Evolutionary conservation across 2,329 filamentous ascomycete genomes (phyloP).

Genomic region (Colletotrichum caudatum): DNA sequence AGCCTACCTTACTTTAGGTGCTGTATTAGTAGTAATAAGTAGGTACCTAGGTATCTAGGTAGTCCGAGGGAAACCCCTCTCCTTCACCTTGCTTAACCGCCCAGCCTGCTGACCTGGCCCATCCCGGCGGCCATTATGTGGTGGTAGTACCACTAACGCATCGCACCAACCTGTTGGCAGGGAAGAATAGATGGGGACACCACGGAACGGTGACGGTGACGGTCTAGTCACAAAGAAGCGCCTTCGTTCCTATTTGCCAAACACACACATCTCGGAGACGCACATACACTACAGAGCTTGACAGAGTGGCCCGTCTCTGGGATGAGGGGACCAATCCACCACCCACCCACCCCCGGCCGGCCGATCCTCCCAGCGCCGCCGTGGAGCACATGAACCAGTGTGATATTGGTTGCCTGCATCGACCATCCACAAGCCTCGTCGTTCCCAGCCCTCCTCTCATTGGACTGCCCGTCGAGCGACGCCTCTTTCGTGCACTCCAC

Average conservation of each 20-base stretch:
- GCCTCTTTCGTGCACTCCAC: slow-evolving; percentile 37
- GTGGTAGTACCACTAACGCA: slow-evolving; percentile 34
- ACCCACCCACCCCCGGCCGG: slow-evolving; percentile 18
- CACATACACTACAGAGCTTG: slow-evolving; percentile 4
- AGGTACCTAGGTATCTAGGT: too few species aligned
- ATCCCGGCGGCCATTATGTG: slow-evolving; percentile 35
- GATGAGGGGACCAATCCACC: slow-evolving; percentile 17
- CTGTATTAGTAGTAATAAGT: too few species aligned
- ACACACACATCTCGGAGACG: slow-evolving; percentile 19
- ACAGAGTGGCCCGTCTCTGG: slow-evolving; percentile 17
- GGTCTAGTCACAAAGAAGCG: neutral
- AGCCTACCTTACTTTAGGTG: too few species aligned
- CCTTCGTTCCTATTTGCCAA: slow-evolving; percentile 35
- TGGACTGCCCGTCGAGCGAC: slow-evolving; percentile 35
- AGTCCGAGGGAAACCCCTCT: slow-evolving; percentile 30
- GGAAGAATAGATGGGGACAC: slow-evolving; percentile 28
- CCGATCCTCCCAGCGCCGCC: slow-evolving; percentile 31
- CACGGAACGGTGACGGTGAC: slow-evolving; percentile 21
- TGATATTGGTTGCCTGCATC: slow-evolving; percentile 42
- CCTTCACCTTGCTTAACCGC: slow-evolving; percentile 42
- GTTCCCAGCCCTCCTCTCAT: slow-evolving; percentile 30
- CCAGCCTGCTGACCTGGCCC: slow-evolving; percentile 39
- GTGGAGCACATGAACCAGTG: slow-evolving; percentile 38
- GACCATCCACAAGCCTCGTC: slow-evolving; percentile 39
- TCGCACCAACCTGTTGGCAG: slow-evolving; percentile 22